Base-by-base conservation (phyloP, 1,139 yeast species). In the Suhomyces bribrorum region DNA sequence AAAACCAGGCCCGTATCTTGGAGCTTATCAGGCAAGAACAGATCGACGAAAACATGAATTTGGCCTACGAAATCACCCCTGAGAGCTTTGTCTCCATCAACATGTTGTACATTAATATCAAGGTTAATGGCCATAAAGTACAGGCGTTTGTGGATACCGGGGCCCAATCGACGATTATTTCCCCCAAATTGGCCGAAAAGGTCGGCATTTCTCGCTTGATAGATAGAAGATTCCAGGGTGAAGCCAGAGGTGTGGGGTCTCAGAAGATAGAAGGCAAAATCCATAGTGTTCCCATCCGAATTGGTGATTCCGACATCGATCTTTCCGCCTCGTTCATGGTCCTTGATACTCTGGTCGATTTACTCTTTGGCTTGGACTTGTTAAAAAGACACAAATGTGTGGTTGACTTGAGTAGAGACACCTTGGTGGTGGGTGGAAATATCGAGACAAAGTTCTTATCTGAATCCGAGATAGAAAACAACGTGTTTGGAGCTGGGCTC, bases 111-210 rank as follows among this genome's bases (percentile, higher is more conserved):
- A 80, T 92, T 14, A 73, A 83, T 40, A 73, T 89, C 37, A 81
- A 79, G 45, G 84, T 92, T 17, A 89, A 90, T 54, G 92, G 94
- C 0, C 73, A 75, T 34, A 79, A 82, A 16, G 86, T 89, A 7
- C 87, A 87, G 58, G 97, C 97, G 0, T 87, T 92, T 67, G 95
- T 92, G 8, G 99, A 92, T 58, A 81, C 97, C 0, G 98, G 99
- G 2, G 98, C 99, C 0, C 97, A 89, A 59, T 73, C 81, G 29
- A 89, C 98, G 0, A 83, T 90, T 35, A 84, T 73, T n/a, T 81
- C 89, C 14, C 86, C 95, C 1, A 64, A 69, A 30, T 70, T 92
- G 48, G 96, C 95, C 0, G 85, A 83, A 47, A 67, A 70, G 41
- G 79, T 92, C 38, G 86, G 87, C 0, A 65, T 92, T 30, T 66